Evolutionary conservation across 768 basidiomycete genomes (phyloP), one percentile per base, ranked within the genome.

Genomic region (Leccinum arenicola): DNA sequence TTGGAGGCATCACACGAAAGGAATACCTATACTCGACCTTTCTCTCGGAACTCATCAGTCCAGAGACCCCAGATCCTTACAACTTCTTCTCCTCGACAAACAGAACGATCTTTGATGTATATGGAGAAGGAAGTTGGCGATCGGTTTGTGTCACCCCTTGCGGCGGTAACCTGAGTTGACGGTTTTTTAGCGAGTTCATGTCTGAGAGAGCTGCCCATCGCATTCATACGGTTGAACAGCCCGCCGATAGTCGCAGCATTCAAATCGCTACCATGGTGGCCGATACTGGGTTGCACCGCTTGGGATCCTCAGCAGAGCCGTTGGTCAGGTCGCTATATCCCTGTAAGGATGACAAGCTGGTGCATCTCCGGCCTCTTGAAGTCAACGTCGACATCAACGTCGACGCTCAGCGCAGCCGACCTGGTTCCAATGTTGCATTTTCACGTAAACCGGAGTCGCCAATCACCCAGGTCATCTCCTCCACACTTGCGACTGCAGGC

Each of bases 141-240:
- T 47, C 0, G 59, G 66, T 70, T 47, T 14, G 68, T 66, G 12
- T 7, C 6, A 25, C 17, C 31, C 17, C 21, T 48, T 50, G 36
- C 49, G 11, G 36, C 2, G 4, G 25, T 40, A 19, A 6, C 33
- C 4, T 52, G 21, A 23, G 14, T 23, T 69, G 36, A 70, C 19
- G 1, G 15, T 45, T 21, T 15, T 36, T 33, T 45, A 69, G 68
- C 4, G 54, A 57, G 15, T 31, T 17, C n/a, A 9, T 45, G 17
- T 38, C 55, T 6, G 4, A 27, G 33, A 43, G 27, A 19, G 8
- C 8, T 40, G 25, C 19, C 33, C 23, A 54, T 19, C 47, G 6
- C 38, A n/a, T 43, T 56, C 36, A 6, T 23, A 38, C n/a, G 14
- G 33, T 2, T 14, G 27, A 19, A n/a, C 5, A 29, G 1, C 8